phyloP scores from a whole-genome alignment of 2,329 filamentous ascomycete genomes.

The Aspergillus ustus region DNA sequence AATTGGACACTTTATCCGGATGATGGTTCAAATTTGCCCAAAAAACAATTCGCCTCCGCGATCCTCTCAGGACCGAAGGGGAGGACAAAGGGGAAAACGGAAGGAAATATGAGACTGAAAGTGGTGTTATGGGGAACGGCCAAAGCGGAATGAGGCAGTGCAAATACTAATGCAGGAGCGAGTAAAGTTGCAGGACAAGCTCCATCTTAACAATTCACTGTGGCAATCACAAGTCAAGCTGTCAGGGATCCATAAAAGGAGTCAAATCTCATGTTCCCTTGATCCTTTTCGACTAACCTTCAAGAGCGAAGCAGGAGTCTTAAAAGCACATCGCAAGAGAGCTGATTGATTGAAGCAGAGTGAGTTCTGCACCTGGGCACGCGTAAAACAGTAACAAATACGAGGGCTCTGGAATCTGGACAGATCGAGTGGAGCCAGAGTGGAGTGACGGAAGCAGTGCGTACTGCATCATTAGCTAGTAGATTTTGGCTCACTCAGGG shows the following conservation, averaged over 20 bases:
- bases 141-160: constrained; percentile 37
- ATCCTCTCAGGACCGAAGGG: background rate
- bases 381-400: background rate
- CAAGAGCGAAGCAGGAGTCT: background rate
- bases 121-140: constrained; percentile 7
- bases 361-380: background rate
- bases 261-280: background rate
- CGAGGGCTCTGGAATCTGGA: background rate
- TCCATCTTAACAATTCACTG: constrained; percentile 1
- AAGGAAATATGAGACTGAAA: background rate
- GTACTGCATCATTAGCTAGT: background rate
- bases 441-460: constrained; percentile 7
- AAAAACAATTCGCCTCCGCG: background rate
- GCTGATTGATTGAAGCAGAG: background rate
- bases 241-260: constrained; percentile 10
- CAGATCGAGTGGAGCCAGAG: background rate
- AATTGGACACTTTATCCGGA: background rate
- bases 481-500: background rate
- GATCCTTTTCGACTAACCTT: background rate
- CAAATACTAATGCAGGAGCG: constrained; percentile 26
- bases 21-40: background rate
- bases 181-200: constrained; percentile 25
- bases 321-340: background rate
- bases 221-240: constrained; percentile 1
- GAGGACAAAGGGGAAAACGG: background rate